Percentiles rank a stretch among this genome's conserved stretches.
Evolutionary conservation across 306 rosid species (phyloP).

Genomic region (Quercus dentata): DNA sequence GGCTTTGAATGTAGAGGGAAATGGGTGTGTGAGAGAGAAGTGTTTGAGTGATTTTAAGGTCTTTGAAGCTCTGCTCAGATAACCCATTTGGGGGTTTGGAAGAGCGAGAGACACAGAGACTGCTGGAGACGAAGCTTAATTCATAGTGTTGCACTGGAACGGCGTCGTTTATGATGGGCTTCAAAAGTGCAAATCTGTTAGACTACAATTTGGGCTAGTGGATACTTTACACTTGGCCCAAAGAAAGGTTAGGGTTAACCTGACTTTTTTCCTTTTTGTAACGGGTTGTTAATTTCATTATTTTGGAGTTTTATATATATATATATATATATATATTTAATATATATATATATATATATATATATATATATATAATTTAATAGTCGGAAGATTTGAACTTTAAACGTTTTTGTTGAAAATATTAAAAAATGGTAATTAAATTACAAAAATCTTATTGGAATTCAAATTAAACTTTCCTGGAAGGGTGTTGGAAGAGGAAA

Average conservation of each 20-base stretch:
- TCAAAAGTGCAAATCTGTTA: neutral
- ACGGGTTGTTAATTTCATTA: no score
- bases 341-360: no score
- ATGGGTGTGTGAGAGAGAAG: slow-evolving; percentile 19
- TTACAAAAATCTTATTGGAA: no score
- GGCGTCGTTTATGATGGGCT: neutral
- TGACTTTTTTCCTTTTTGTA: neutral
- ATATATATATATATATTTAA: no score
- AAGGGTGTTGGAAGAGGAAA: no score
- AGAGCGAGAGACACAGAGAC: neutral
- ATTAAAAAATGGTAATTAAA: no score
- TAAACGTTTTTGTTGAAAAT: no score
- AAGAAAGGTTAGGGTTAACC: neutral
- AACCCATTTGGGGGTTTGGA: slow-evolving; percentile 73
- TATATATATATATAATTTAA: no score
- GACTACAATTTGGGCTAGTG: neutral
- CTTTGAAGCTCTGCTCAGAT: slow-evolving; percentile 52
- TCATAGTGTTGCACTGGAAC: neutral
- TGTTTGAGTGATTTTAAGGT: slow-evolving; percentile 42
- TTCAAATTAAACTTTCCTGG: no score
- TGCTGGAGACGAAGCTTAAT: neutral
- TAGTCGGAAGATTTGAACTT: fast-evolving
- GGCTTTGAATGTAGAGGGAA: slow-evolving; percentile 21
- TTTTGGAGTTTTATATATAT: no score
- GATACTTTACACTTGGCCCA: neutral